These are phyloP conservation scores for Trypanosoma avium DNA, from an alignment of 208 protist genomes.

Conservation along the genomic window DNA sequence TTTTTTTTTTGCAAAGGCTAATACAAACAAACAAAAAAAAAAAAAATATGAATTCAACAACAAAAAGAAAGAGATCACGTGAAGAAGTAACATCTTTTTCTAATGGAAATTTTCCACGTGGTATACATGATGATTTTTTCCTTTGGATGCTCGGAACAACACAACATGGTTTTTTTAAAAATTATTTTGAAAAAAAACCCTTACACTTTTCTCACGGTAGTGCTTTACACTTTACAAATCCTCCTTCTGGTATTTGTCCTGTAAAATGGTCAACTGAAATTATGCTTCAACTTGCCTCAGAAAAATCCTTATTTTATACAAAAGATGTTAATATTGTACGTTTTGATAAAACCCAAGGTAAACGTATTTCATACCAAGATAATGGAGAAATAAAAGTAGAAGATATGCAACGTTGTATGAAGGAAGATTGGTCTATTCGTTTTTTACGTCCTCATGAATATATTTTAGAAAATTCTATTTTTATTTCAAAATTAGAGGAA, in stretches of 20 bases:
- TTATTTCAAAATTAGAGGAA: slow-evolving; percentile 79
- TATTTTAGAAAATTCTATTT: slow-evolving; percentile 48
- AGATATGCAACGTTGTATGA: slow-evolving; percentile 55
- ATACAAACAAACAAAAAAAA: no score
- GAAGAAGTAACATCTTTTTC: neutral
- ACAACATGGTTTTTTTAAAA: slow-evolving; percentile 59
- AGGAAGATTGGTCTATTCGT: slow-evolving; percentile 78
- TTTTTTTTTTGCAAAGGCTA: no score
- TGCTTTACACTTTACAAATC: slow-evolving; percentile 40
- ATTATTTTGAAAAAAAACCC: slow-evolving; percentile 82
- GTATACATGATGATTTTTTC: slow-evolving; percentile 36
- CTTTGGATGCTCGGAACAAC: slow-evolving; percentile 52
- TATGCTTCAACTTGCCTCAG: slow-evolving; percentile 41
- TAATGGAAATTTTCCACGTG: neutral
- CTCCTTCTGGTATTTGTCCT: slow-evolving; percentile 30
- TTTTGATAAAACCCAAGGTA: slow-evolving; percentile 44
- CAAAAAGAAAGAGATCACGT: neutral
- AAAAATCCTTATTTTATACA: slow-evolving; percentile 34
- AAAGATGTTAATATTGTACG: slow-evolving; percentile 56
- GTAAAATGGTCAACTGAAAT: slow-evolving; percentile 53
- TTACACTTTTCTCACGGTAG: slow-evolving; percentile 41
- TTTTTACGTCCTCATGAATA: slow-evolving; percentile 85
- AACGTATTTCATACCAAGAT: slow-evolving; percentile 41
- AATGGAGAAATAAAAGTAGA: slow-evolving; percentile 23
- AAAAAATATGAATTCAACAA: neutral